These are phyloP conservation scores for Epichloe scottii DNA, from an alignment of 2,329 filamentous ascomycete species.

Conservation along the genomic window DNA sequence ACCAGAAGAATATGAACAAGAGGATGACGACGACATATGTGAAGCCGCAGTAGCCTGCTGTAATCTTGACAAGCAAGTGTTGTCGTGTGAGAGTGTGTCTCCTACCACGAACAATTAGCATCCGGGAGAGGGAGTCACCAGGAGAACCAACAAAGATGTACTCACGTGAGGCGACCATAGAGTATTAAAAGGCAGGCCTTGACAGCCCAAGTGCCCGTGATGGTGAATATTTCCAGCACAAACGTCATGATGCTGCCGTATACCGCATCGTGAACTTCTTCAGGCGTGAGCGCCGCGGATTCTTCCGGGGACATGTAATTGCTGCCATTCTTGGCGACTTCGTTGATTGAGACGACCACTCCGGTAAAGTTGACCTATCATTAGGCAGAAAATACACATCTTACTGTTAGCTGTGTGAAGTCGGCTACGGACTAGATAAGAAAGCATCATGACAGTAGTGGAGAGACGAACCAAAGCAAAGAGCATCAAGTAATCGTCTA, in stretches of 20 bases:
- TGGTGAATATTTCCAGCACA: conserved; percentile 39
- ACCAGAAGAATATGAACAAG: conserved; percentile 41
- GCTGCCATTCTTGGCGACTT: conserved; percentile 30
- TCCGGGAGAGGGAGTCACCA: too few species aligned
- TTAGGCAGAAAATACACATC: not conserved
- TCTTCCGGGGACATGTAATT: conserved; percentile 28
- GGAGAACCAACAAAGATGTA: conserved; percentile 3
- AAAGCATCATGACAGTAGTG: too few species aligned
- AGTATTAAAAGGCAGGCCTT: conserved; percentile 40
- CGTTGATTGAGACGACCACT: conserved; percentile 29
- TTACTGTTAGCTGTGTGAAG: not conserved
- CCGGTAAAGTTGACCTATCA: conserved; percentile 17
- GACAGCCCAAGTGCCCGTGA: conserved; percentile 37
- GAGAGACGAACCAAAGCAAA: conserved; percentile 27
- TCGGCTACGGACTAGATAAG: not conserved
- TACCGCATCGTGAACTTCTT: conserved; percentile 28
- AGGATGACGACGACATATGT: conserved; percentile 36
- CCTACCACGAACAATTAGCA: conserved; percentile 5
- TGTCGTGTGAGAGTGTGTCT: conserved; percentile 18
- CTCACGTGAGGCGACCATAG: conserved; percentile 38
- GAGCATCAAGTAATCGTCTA: conserved; percentile 46
- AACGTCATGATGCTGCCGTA: conserved; percentile 43
- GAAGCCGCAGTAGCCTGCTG: conserved; percentile 29
- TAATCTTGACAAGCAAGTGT: conserved; percentile 26
- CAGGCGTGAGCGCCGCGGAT: conserved; percentile 29